phyloP scores from a whole-genome alignment of 2,329 filamentous ascomycete species.

The Neonectria coccinea region DNA sequence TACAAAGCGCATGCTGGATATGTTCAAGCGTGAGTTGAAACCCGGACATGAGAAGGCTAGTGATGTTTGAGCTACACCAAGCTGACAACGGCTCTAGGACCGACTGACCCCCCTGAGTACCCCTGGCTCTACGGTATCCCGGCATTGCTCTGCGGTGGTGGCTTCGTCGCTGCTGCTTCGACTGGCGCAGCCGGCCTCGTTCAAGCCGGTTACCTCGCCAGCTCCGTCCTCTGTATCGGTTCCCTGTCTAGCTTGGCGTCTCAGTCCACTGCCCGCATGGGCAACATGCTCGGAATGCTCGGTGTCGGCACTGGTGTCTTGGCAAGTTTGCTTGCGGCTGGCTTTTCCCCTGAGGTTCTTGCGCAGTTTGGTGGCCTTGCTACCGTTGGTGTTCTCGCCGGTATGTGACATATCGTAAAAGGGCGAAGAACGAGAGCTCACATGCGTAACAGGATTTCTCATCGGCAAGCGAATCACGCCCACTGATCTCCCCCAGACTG shows the following conservation, averaged over 20 bases:
- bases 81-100: conserved; percentile 57
- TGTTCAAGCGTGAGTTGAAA: conserved; percentile 76
- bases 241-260: conserved; percentile 86
- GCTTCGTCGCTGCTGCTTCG: conserved; percentile 81
- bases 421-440: conserved; percentile 13
- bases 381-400: conserved; percentile 74
- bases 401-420: conserved; percentile 46
- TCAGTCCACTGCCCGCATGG: conserved; percentile 84
- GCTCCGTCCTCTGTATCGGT: conserved; percentile 85
- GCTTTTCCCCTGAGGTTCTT: conserved; percentile 82
- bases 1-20: conserved; percentile 93
- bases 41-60: not conserved
- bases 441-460: conserved; percentile 65
- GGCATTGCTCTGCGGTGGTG: conserved; percentile 80
- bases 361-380: conserved; percentile 84
- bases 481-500: conserved; percentile 88
- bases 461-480: conserved; percentile 90
- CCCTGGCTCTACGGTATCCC: conserved; percentile 88
- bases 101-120: conserved; percentile 89
- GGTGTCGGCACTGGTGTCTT: conserved; percentile 87
- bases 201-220: conserved; percentile 88
- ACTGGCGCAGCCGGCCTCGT: conserved; percentile 87
- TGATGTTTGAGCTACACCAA: fast-evolving
- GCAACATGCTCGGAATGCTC: conserved; percentile 87
- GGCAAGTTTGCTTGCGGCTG: conserved; percentile 83